These are phyloP conservation scores for Bacidia rubella DNA, from an alignment of 495 filamentous ascomycete species.

Conservation along the genomic window DNA sequence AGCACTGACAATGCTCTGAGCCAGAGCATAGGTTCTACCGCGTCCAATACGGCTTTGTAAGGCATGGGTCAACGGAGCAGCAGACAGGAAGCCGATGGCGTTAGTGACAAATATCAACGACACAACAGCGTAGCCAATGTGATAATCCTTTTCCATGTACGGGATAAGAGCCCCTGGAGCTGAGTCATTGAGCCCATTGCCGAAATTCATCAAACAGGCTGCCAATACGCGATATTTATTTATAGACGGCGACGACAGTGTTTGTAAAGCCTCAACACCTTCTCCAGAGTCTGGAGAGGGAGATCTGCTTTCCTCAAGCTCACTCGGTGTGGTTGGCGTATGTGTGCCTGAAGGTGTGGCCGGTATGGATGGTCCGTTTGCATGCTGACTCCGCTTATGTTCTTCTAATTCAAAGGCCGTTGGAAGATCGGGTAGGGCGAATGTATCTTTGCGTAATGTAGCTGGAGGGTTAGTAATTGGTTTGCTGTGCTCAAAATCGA, in stretches of 20 bases:
- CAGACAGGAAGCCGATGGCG: constrained; percentile 61
- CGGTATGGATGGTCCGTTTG: constrained; percentile 16
- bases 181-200: constrained; percentile 46
- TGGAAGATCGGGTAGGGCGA: constrained; percentile 17
- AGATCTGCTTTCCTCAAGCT: constrained; percentile 42
- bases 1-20: constrained; percentile 33
- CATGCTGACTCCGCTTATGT: constrained; percentile 20
- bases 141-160: constrained; percentile 57
- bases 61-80: constrained; percentile 48
- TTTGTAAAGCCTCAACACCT: constrained; percentile 32
- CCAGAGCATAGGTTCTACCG: constrained; percentile 43
- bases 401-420: constrained; percentile 26
- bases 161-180: constrained; percentile 63
- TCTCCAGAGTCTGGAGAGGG: constrained; percentile 27
- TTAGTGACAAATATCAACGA: constrained; percentile 71
- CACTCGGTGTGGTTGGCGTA: constrained; percentile 31
- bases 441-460: constrained; percentile 24
- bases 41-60: constrained; percentile 45
- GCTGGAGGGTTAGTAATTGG: constrained; percentile 23
- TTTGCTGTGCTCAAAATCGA: constrained; percentile 25
- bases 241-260: constrained; percentile 39
- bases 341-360: constrained; percentile 14
- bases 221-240: constrained; percentile 29
- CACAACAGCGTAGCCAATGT: constrained; percentile 58
- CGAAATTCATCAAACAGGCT: constrained; percentile 34